Conservation (phyloP, 768 basidiomycete species). For the Phanerodontia chrysosporium region DNA sequence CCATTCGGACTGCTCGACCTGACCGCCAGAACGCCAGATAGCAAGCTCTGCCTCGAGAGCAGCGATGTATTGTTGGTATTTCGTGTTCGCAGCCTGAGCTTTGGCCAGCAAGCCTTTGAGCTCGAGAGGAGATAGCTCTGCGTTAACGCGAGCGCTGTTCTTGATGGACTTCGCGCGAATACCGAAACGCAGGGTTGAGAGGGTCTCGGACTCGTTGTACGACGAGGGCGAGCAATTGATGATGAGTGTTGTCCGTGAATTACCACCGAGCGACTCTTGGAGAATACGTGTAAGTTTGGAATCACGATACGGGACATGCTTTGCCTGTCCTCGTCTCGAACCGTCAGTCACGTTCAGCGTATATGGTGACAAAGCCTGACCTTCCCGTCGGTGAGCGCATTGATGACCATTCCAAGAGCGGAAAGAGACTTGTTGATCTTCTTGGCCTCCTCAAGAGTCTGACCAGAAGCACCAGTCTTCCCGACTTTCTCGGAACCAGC, state of each 20-base stretch:
- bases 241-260: constrained; percentile 93
- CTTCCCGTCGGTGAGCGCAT: constrained; percentile 94
- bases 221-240: constrained; percentile 99
- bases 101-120: constrained; percentile 90
- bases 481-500: constrained; percentile 99
- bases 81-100: constrained; percentile 73
- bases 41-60: constrained; percentile 88
- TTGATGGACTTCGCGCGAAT: constrained; percentile 99
- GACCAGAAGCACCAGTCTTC: constrained; percentile 98
- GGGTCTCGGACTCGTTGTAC: constrained; percentile 95
- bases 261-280: constrained; percentile 97
- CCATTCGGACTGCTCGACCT: constrained; percentile 83
- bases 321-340: constrained; percentile 50
- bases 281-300: constrained; percentile 98
- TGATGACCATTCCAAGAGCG: constrained; percentile 99
- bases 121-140: constrained; percentile 93
- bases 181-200: constrained; percentile 97
- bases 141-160: constrained; percentile 98
- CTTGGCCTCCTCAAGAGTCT: constrained; percentile 98
- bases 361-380: constrained; percentile 37
- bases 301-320: constrained; percentile 97
- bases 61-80: constrained; percentile 82
- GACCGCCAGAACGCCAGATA: constrained; percentile 84
- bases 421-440: constrained; percentile 99
- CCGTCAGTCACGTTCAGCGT: not conserved